A percentile compares a stretch with the other conserved stretches of the same genome.
phyloP scores from a whole-genome alignment of 495 filamentous ascomycete genomes.

The Daldinia loculata region DNA sequence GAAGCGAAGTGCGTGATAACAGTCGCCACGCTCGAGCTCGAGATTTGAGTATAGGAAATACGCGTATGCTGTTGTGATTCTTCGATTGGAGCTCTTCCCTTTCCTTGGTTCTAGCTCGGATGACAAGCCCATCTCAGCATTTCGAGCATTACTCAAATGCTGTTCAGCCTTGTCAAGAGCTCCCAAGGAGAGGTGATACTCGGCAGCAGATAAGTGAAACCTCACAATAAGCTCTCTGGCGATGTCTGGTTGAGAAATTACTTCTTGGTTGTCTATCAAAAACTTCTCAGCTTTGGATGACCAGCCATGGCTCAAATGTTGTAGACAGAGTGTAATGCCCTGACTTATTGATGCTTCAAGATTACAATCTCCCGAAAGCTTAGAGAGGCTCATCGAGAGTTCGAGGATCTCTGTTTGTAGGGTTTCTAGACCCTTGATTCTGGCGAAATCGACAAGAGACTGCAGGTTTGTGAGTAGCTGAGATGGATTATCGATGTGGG shows the following conservation, averaged over 20 bases:
- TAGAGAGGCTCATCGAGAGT: slow-evolving; percentile 60
- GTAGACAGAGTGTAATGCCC: slow-evolving; percentile 68
- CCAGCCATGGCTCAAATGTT: slow-evolving; percentile 81
- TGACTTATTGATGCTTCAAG: slow-evolving; percentile 66
- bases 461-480: slow-evolving; percentile 70
- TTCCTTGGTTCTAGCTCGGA: slow-evolving; percentile 34
- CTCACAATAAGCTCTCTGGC: slow-evolving; percentile 52
- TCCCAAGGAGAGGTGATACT: slow-evolving; percentile 76
- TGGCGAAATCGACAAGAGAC: slow-evolving; percentile 77
- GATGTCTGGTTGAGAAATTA: slow-evolving; percentile 33
- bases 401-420: slow-evolving; percentile 58
- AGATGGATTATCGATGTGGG: slow-evolving; percentile 67
- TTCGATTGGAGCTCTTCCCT: slow-evolving; percentile 43
- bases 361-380: slow-evolving; percentile 60
- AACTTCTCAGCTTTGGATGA: slow-evolving; percentile 74
- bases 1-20: slow-evolving; percentile 70
- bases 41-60: slow-evolving; percentile 69
- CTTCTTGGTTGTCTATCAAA: slow-evolving; percentile 65
- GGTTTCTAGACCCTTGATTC: slow-evolving; percentile 70
- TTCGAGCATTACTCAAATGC: slow-evolving; percentile 50
- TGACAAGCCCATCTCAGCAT: slow-evolving; percentile 36
- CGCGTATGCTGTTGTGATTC: slow-evolving; percentile 59
- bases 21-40: slow-evolving; percentile 68
- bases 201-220: slow-evolving; percentile 75
- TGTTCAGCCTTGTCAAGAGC: slow-evolving; percentile 65